Conservation (phyloP, 2,329 filamentous ascomycete genomes). For the Neopestalotiopsis clavispora region DNA sequence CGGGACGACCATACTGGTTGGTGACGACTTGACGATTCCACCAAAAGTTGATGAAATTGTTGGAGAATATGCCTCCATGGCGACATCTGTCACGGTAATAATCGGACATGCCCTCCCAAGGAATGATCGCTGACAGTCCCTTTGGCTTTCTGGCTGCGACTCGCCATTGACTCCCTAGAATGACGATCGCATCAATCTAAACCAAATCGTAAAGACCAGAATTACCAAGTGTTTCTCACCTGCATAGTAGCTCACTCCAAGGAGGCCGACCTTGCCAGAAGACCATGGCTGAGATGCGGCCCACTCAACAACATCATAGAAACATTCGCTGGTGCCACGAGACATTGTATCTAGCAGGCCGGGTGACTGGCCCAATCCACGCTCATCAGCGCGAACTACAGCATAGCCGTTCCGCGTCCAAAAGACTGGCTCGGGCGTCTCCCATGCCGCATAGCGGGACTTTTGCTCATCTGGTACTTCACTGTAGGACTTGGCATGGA, state of each 20-base stretch:
- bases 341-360: conserved; percentile 55
- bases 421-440: conserved; percentile 61
- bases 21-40: conserved; percentile 69
- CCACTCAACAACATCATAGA: conserved; percentile 56
- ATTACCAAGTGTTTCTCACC: conserved; percentile 32
- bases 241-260: conserved; percentile 54
- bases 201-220: no score
- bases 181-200: no score
- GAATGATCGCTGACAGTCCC: conserved; percentile 51
- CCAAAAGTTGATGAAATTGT: conserved; percentile 66
- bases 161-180: no score
- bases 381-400: conserved; percentile 57
- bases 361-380: conserved; percentile 51
- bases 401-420: conserved; percentile 61
- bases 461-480: conserved; percentile 39
- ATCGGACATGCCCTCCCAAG: conserved; percentile 58
- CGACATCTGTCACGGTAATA: conserved; percentile 62
- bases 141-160: conserved; percentile 51
- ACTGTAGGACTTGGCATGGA: conserved; percentile 39
- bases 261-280: conserved; percentile 50
- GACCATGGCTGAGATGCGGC: conserved; percentile 51
- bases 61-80: conserved; percentile 65
- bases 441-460: conserved; percentile 60
- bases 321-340: conserved; percentile 49
- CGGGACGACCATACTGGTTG: conserved; percentile 68